Evolutionary conservation across 306 rosid genomes (phyloP), one percentile per base, ranked within the genome.

Genomic region (Quercus mongolica): DNA sequence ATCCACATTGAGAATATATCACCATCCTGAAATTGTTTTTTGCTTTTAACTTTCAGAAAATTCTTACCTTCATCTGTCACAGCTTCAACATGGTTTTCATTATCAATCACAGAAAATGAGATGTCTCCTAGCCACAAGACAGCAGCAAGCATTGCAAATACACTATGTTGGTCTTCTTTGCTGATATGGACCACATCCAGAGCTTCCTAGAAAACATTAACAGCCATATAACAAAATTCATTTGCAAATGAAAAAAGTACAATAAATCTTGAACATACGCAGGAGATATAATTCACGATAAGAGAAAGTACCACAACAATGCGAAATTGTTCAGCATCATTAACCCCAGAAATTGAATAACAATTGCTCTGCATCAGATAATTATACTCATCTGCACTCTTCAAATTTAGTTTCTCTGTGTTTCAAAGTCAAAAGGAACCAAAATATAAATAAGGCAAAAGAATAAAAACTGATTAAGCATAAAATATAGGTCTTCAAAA

Each of bases 71-170:
- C 99, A 81, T 96, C 97, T 74, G 79, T 96, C 79, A 90, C 83
- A 74, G 86, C 89, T 87, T 93, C 91, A 83, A 90, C 92, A 83
- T 96, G 99, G 84, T 93, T 91, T 89, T 96, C 99, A 85, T 93
- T 91, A 85, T 96, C 99, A 44, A 89, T 85, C 85, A 89, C 92
- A 64, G 81, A 77, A 84, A 93, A 96, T 30, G 97, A 89, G 77
- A 93, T 81, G 83, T 96, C 87, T 88, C 99, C 99, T 33, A 96
- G 86, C 99, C 99, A 96, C 74, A 96, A 88, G n/a, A 96, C 97
- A 63, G 99, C 99, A 85, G 98, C 93, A 84, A 96, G 92, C 99
- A 96, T 93, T 71, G 99, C 97, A 91, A 96, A 96, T 79, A 96
- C 96, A 88, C 84, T 88, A 69, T 90, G 89, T 85, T 93, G 98